A percentile compares a stretch with the other conserved stretches of the same genome.
phyloP scores from a whole-genome alignment of 139 green algal species.

The Pleodorina starrii region DNA sequence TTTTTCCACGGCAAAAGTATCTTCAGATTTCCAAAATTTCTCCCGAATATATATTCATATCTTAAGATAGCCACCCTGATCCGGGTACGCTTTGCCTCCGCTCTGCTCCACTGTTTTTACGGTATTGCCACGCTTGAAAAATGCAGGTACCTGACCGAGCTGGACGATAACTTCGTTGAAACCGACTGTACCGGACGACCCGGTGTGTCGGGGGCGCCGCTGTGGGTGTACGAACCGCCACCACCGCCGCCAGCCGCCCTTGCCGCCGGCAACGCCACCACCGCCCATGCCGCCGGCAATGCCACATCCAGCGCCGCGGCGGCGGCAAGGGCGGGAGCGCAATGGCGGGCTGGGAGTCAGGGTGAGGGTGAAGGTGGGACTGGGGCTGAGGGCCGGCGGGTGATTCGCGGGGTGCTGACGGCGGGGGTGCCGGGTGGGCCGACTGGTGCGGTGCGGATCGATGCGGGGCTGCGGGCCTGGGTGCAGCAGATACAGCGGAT shows the following conservation, averaged over 20 bases:
- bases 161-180: slow-evolving; percentile 36
- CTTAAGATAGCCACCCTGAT: too few species aligned
- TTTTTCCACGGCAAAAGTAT: too few species aligned
- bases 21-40: too few species aligned
- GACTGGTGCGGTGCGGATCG: slow-evolving; percentile 20
- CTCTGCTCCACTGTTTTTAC: too few species aligned
- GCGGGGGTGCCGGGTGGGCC: slow-evolving; percentile 6
- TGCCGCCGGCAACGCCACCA: background rate
- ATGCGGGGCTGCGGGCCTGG: background rate
- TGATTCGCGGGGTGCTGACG: slow-evolving; percentile 42
- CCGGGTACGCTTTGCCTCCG: too few species aligned
- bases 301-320: background rate
- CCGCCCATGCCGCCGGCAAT: background rate
- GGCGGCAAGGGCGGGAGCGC: background rate
- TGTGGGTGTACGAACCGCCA: slow-evolving; percentile 9
- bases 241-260: background rate
- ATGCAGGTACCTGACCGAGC: slow-evolving; percentile 1
- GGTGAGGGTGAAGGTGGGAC: too few species aligned
- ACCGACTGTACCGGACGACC: slow-evolving; percentile 5
- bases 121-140: too few species aligned
- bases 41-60: too few species aligned
- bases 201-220: slow-evolving; percentile 20
- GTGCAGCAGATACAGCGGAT: background rate
- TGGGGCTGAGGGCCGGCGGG: background rate
- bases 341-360: background rate